A percentile compares a stretch with the other conserved stretches of the same genome.
phyloP scores from a whole-genome alignment of 1,139 yeast species.

The Kodamaea plutei region DNA sequence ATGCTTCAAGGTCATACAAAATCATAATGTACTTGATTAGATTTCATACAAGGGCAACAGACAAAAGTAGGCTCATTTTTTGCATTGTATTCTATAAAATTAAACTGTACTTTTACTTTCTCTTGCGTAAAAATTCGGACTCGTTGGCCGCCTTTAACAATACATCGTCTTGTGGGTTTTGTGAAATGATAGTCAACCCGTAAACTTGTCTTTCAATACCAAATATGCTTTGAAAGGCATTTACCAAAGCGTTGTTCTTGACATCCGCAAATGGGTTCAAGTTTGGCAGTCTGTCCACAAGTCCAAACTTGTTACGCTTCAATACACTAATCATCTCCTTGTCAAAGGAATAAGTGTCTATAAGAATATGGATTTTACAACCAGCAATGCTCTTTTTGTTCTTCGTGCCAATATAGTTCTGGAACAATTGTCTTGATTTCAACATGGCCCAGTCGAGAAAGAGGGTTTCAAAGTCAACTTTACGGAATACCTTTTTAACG shows the following conservation, averaged over 20 bases:
- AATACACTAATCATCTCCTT: slow-evolving; percentile 30
- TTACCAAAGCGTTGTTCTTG: slow-evolving; percentile 21
- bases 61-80: too few relatives aligned
- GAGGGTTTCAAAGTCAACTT: slow-evolving; percentile 59
- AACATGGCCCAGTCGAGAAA: slow-evolving; percentile 56
- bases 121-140: slow-evolving; percentile 8
- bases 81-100: too few relatives aligned
- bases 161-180: slow-evolving; percentile 15
- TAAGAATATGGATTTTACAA: slow-evolving; percentile 29
- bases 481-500: slow-evolving; percentile 60
- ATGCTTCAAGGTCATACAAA: too few relatives aligned
- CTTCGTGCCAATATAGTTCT: slow-evolving; percentile 21
- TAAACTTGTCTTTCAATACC: slow-evolving; percentile 47
- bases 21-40: too few relatives aligned
- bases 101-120: too few relatives aligned
- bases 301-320: slow-evolving; percentile 22
- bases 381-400: slow-evolving; percentile 23
- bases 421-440: slow-evolving; percentile 43
- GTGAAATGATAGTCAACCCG: slow-evolving; percentile 32
- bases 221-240: slow-evolving; percentile 29
- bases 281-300: slow-evolving; percentile 17
- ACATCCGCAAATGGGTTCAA: slow-evolving; percentile 28
- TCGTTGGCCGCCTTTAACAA: slow-evolving; percentile 13
- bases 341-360: slow-evolving; percentile 55
- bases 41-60: too few relatives aligned